Evolutionary conservation across 176 grass and related monocot species (phyloP), one percentile per base, ranked within the genome.

Genomic region (Cymbopogon citratus): DNA sequence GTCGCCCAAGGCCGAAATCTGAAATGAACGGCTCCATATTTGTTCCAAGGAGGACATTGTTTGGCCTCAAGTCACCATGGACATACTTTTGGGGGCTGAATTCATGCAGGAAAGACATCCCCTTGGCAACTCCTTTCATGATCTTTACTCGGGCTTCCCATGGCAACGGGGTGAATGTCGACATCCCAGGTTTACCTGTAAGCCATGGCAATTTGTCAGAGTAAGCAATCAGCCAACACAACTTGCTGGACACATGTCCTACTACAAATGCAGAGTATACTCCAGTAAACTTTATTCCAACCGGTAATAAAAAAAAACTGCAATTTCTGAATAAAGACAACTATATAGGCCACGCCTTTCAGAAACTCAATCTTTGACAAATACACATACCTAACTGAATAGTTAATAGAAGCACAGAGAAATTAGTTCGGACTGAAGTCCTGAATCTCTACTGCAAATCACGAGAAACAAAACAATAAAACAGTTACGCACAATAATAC

Each of bases 51-150:
- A 99, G 92, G 48, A 99, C 76, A 61, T 99, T 99, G 29, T 95
- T 93, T 31, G 95, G 92, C 81, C 86, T 91, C 63, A 98, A 82
- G 80, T 98, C 92, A 35, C 95, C 95, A 63, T 99, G 92, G 43
- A 99, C 91, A 29, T 99, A 99, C 74, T 95, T 95, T 87, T 99
- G 95, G 8, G 96, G 92, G 82, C 90, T 95, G 34, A 91, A 98
- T 35, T 98, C 95, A 75, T 98, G 95, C 67, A 98, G 77, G 73
- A 91, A 95, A 62, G 89, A 82, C 73, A 95, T 83, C 27, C 92
- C 90, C 76, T 78, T 93, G 46, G 92, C 86, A 9, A 92, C 80
- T 63, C 95, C 92, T 75, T 95, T 91, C 92, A 98, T 95, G 19
- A 98, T 88, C 35, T 88, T 94, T 35, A 98, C 13, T 62, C 92